A percentile compares a stretch with the other conserved stretches of the same genome.
Evolutionary conservation across 2,329 filamentous ascomycete species (phyloP).

Genomic region (Sclerotiophoma versabilis): DNA sequence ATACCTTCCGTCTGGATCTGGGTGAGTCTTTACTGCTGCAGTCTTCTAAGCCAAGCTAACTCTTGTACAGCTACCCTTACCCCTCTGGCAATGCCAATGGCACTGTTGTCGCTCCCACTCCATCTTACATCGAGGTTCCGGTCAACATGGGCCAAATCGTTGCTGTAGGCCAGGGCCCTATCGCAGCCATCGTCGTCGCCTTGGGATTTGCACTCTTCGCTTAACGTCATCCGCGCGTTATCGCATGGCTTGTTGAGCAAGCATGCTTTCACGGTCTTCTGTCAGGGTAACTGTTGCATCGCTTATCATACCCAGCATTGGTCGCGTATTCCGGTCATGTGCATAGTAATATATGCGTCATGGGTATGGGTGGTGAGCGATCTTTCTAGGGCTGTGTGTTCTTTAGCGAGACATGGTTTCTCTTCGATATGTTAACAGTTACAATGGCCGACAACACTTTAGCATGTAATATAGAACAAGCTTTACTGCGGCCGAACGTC

Average conservation of each 20-base stretch:
- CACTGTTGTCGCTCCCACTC: slow-evolving; percentile 32
- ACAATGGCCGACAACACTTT: slow-evolving; percentile 30
- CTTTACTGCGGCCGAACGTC: slow-evolving; percentile 23
- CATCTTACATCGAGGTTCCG: slow-evolving; percentile 32
- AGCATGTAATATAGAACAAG: slow-evolving; percentile 37
- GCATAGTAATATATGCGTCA: slow-evolving; percentile 31
- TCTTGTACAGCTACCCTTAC: slow-evolving; percentile 21
- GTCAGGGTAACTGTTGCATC: slow-evolving; percentile 27
- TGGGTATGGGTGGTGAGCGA: slow-evolving; percentile 21
- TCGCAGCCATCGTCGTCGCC: slow-evolving; percentile 37
- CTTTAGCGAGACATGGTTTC: slow-evolving; percentile 36
- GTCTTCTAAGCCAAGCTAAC: slow-evolving; percentile 1
- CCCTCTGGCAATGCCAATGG: slow-evolving; percentile 31
- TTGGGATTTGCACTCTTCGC: slow-evolving; percentile 37
- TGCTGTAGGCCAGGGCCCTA: slow-evolving; percentile 31
- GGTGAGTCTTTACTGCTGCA: slow-evolving; percentile 24
- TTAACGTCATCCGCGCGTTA: slow-evolving; percentile 15
- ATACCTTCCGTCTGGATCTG: slow-evolving; percentile 33
- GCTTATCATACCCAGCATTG: slow-evolving; percentile 28
- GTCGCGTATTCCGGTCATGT: slow-evolving; percentile 19
- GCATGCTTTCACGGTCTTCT: slow-evolving; percentile 23
- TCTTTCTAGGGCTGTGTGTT: slow-evolving; percentile 32
- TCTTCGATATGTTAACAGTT: slow-evolving; percentile 41
- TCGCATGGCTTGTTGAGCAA: slow-evolving; percentile 11
- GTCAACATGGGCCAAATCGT: slow-evolving; percentile 34